Evolutionary conservation across 768 basidiomycete genomes (phyloP).

Genomic region (Hygrophorus russula): DNA sequence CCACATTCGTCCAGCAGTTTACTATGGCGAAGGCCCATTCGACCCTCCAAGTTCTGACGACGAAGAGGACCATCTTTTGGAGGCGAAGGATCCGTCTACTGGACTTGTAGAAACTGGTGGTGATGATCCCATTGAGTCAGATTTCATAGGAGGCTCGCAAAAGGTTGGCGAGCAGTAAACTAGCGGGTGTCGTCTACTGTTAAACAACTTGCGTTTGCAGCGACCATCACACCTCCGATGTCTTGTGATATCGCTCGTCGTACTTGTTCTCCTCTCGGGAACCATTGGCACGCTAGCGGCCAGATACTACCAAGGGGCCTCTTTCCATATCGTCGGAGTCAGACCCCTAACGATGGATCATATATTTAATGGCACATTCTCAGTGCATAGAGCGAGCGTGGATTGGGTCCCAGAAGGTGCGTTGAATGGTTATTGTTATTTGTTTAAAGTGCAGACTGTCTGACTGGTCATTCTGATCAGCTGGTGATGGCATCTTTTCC

Average conservation of each 20-base stretch:
- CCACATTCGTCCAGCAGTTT: slow-evolving; percentile 23
- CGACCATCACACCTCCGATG: slow-evolving; percentile 44
- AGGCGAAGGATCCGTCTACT: slow-evolving; percentile 27
- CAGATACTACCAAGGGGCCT: slow-evolving; percentile 49
- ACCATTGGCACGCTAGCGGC: slow-evolving; percentile 75
- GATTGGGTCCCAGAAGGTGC: slow-evolving; percentile 91
- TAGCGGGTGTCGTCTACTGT: too few relatives aligned
- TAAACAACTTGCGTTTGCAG: slow-evolving; percentile 14
- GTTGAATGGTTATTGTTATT: slow-evolving; percentile 10
- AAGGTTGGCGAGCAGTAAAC: too few relatives aligned
- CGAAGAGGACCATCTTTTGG: slow-evolving; percentile 44
- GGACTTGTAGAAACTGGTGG: slow-evolving; percentile 20
- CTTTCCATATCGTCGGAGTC: slow-evolving; percentile 40
- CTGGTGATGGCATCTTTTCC: slow-evolving; percentile 91
- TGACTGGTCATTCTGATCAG: slow-evolving; percentile 26
- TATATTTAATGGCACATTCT: slow-evolving; percentile 87
- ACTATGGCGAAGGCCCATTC: slow-evolving; percentile 72
- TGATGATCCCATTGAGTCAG: background rate
- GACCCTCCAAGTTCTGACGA: slow-evolving; percentile 74
- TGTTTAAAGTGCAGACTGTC: background rate
- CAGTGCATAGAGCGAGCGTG: slow-evolving; percentile 30
- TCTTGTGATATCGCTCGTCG: slow-evolving; percentile 49
- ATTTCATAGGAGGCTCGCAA: background rate
- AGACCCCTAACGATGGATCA: slow-evolving; percentile 79
- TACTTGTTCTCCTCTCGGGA: slow-evolving; percentile 48